A percentile compares a stretch with the other conserved stretches of the same genome.
Conservation (phyloP, 306 rosid genomes). For the Prunus kanzakura region DNA sequence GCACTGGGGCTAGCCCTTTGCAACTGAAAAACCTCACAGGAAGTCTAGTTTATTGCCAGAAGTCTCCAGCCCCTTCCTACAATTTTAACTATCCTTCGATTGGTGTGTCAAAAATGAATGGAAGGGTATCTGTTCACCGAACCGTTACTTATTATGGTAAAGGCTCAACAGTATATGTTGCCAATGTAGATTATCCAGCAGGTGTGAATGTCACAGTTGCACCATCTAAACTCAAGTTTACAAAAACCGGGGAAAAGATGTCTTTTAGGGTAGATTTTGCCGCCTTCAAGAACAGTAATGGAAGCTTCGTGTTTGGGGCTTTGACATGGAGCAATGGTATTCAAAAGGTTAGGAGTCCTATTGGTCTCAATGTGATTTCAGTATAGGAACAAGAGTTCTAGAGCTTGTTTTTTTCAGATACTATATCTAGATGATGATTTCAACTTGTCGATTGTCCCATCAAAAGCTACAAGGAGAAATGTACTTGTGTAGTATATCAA, state of each 20-base stretch:
- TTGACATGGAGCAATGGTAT: slow-evolving; percentile 61
- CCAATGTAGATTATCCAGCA: slow-evolving; percentile 44
- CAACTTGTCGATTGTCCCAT: background rate
- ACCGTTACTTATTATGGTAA: slow-evolving; percentile 53
- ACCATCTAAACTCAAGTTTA: slow-evolving; percentile 36
- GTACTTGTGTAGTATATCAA: background rate
- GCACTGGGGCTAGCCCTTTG: slow-evolving; percentile 45
- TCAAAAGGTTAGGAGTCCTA: slow-evolving; percentile 58
- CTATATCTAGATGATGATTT: background rate
- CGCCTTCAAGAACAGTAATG: slow-evolving; percentile 48
- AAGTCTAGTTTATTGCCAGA: slow-evolving; percentile 34
- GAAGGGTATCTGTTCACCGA: slow-evolving; percentile 54
- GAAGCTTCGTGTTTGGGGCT: slow-evolving; percentile 70
- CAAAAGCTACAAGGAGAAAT: background rate
- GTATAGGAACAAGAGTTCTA: slow-evolving; percentile 18
- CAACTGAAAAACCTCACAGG: slow-evolving; percentile 60
- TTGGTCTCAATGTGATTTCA: slow-evolving; percentile 49
- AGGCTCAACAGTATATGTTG: slow-evolving; percentile 40
- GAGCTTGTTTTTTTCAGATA: background rate
- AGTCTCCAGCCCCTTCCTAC: slow-evolving; percentile 43
- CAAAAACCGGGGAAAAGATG: slow-evolving; percentile 34
- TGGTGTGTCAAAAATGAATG: slow-evolving; percentile 62
- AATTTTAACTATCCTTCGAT: slow-evolving; percentile 72
- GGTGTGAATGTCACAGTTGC: slow-evolving; percentile 49
- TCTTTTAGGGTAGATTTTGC: slow-evolving; percentile 46